Evolutionary conservation across 129 eudicot genomes (phyloP), one percentile per base, ranked within the genome.

Genomic region (Artemisia argyi): DNA sequence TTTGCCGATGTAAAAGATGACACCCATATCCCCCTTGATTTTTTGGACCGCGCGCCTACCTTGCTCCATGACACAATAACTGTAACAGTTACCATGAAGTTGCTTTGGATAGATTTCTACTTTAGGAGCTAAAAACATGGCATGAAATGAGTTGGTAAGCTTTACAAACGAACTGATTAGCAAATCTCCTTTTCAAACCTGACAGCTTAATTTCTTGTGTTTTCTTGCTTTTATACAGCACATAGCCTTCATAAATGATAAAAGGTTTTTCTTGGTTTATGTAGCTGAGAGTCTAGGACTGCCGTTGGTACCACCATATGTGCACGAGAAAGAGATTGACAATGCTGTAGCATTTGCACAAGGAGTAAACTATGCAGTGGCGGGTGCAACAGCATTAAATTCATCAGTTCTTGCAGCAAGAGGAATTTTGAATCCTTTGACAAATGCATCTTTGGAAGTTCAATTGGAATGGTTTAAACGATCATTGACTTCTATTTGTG

Each of bases 401-500:
- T n/a, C 67, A 17, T 61, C 60, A 5, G 39, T 78, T 72, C 71
- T 49, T 78, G 73, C 28, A 70, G 61, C 76, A 64, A 78, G 66
- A 72, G 77, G 77, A n/a, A 24, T 65, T n/a, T 3, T 2, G 20
- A 78, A 16, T 72, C 11, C 35, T 19, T 3, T 20, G 50, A 78
- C 73, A 24, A 71, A 83, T 68, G 74, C 68, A 11, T 79, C 85
- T 53, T 74, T 84, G 16, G 62, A 49, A 32, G 52, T 62, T 62
- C 82, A 80, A 11, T 49, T 84, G 75, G 77, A 50, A 22, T 80
- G 88, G 88, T 80, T 84, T 58, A 80, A 49, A 58, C 30, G 53
- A 61, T 58, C 68, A 18, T 16, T 79, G 55, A 19, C 73, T 46
- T 78, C 73, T 56, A 35, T 72, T 47, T 78, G 82, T 11, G n/a